Evolutionary conservation across 805 yeast species (phyloP), one percentile per base, ranked within the genome.

Genomic region (Zygosaccharomyces rouxii): DNA sequence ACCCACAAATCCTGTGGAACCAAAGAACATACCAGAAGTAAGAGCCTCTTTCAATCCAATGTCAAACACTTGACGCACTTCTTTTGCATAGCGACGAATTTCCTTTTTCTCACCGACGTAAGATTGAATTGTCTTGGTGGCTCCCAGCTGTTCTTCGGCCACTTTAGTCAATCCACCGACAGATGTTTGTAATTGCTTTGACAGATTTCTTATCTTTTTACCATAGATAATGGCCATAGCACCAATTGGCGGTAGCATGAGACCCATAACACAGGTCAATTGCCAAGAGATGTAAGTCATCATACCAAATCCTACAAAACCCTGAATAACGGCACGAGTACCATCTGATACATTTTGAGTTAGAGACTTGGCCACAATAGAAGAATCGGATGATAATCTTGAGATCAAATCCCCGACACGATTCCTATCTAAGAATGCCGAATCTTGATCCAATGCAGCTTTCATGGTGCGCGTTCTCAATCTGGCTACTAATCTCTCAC

Each of bases 301-400:
- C 96, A 90, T 89, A 3, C 87, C 78, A 41, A 90, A 71, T 5
- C 97, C 98, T 35, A 88, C 95, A 41, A 78, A 72, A 1, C 96
- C 96, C 58, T 89, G 81, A 18, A 92, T 80, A 1, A 82, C 65
- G 0, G 97, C 83, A 49, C 97, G 72, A 31, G 89, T 75, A n/a
- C 98, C 98, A 64, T 92, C 97, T 49, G 94, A 84, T 21, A 92
- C 76, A 64, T 92, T 90, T 56, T 86, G 92, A 29, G 97, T 88
- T 16, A 92, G 79, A 0, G 96, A 81, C 59, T 84, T 80, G 5
- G 96, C 79, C 11, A 92, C 95, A 38, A 92, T 81, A 26, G 89
- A 88, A 0, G 97, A 86, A 64, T 92, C 98, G 37, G 87, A 84
- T 4, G 94, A 85, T 42, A 92, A 71, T 52, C 98, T 74, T 4